Base-by-base conservation (phyloP, 2,329 filamentous ascomycete genomes). In the Chaetomium globosum region DNA sequence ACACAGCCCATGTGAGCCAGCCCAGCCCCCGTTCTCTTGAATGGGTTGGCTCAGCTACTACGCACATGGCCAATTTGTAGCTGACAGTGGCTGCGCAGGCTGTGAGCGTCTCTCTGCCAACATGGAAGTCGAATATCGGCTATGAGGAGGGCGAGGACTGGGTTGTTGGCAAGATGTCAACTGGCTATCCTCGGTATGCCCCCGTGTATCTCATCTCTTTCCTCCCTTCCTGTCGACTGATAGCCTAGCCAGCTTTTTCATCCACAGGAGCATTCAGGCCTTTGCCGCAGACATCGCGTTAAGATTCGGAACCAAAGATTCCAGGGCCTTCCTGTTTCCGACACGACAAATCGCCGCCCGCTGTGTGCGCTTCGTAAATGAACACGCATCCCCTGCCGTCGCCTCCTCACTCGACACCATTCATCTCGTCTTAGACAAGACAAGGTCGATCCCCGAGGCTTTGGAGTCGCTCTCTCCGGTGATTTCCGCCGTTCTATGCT, bases 41-140 rank as follows among this genome's bases (percentile, higher is more conserved):
- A 54, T 8, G 43, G 26, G 16, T 28, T 43, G 16, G 19, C 7
- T 19, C 5, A 59, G 13, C 9, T 21, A 23, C 9, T 21, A 23
- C 21, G 9, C 39, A n/a, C 30, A 7, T 10, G 21, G 12, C 12
- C 39, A 7, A 31, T 13, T 30, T 36, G 12, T 63, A 21, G 46
- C 64, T 68, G 51, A 68, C 61, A 9, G 57, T 21, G 26, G 21
- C 1, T 30, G 23, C 2, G 7, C 61, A 97, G 93, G 95, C 94
- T 69, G 92, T 98, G 70, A 98, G 94, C 77, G 94, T 98, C 51
- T 98, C 95, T 19, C 81, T 99, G 30, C 95, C 95, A 48, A 96
- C 93, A 79, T 99, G 95, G 95, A 84, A 83, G 70, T 83, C 93
- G 70, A 98, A 96, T 73, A 83, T 99, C 48, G 94, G 87, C 49